Evolutionary conservation across 2,329 filamentous ascomycete genomes (phyloP).

Genomic region (Plenodomus tracheiphilus): DNA sequence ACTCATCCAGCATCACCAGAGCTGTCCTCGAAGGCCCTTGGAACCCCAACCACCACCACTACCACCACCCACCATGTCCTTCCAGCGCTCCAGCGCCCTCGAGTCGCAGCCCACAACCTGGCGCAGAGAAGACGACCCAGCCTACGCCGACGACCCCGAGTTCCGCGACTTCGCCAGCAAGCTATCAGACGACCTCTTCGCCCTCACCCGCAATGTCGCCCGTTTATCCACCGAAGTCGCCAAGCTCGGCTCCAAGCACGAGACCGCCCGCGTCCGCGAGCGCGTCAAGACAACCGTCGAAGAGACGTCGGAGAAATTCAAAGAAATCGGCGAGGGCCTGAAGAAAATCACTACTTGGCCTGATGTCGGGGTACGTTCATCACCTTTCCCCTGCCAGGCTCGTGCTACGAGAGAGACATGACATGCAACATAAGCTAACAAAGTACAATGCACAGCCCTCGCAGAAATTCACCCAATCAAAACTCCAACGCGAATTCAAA

Average conservation of each 20-base stretch:
- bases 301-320: slow-evolving; percentile 83
- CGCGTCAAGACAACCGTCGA: slow-evolving; percentile 85
- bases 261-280: slow-evolving; percentile 88
- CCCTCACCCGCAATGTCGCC: slow-evolving; percentile 83
- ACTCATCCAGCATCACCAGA: too few species aligned
- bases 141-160: slow-evolving; percentile 89
- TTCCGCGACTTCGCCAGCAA: slow-evolving; percentile 82
- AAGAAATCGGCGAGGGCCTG: slow-evolving; percentile 87
- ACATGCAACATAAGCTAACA: slow-evolving; percentile 9
- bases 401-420: slow-evolving; percentile 2
- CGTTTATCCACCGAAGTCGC: slow-evolving; percentile 82
- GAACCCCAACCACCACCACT: slow-evolving; percentile 10
- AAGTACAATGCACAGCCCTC: slow-evolving; percentile 64
- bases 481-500: slow-evolving; percentile 91
- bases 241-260: slow-evolving; percentile 84
- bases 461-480: slow-evolving; percentile 95
- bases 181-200: slow-evolving; percentile 86
- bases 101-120: slow-evolving; percentile 75
- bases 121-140: slow-evolving; percentile 69
- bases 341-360: slow-evolving; percentile 83
- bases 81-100: slow-evolving; percentile 80
- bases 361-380: slow-evolving; percentile 71
- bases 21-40: not conserved
- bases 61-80: slow-evolving; percentile 70
- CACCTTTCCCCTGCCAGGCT: not conserved